Conservation (phyloP, 2,329 filamentous ascomycete genomes). For the Orbilia oligospora region DNA sequence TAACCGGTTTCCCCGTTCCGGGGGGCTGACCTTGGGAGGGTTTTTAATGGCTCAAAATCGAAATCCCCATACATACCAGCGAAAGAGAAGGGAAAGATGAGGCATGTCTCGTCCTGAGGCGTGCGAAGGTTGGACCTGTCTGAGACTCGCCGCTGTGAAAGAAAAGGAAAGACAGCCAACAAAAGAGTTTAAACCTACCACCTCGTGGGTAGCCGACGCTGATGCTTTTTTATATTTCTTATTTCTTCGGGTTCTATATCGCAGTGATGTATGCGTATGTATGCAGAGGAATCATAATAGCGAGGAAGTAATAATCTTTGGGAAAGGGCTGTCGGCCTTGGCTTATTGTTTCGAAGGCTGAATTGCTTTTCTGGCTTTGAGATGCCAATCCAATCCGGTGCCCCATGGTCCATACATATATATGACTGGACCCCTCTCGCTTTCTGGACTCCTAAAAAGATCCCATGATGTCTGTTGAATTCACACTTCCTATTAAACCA, state of each 20-base stretch:
- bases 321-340: constrained; percentile 29
- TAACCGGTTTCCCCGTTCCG: constrained; percentile 55
- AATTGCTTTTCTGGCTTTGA: constrained; percentile 28
- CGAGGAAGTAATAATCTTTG: constrained; percentile 18
- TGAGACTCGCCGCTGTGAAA: constrained; percentile 39
- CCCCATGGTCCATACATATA: constrained; percentile 36
- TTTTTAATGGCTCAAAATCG: constrained; percentile 47
- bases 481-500: constrained; percentile 35
- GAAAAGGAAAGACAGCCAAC: constrained; percentile 15
- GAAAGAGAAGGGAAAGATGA: constrained; percentile 14
- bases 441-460: background rate
- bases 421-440: constrained; percentile 35
- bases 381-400: constrained; percentile 30
- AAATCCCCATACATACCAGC: constrained; percentile 31
- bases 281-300: background rate
- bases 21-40: background rate
- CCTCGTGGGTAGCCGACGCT: constrained; percentile 16
- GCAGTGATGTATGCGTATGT: background rate
- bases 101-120: constrained; percentile 58
- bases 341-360: constrained; percentile 23
- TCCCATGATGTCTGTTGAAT: constrained; percentile 37
- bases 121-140: constrained; percentile 48
- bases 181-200: constrained; percentile 45
- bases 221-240: constrained; percentile 33
- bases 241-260: constrained; percentile 18